Evolutionary conservation across 2,329 filamentous ascomycete genomes (phyloP), one percentile per base, ranked within the genome.

Genomic region (Fusarium stilboides): DNA sequence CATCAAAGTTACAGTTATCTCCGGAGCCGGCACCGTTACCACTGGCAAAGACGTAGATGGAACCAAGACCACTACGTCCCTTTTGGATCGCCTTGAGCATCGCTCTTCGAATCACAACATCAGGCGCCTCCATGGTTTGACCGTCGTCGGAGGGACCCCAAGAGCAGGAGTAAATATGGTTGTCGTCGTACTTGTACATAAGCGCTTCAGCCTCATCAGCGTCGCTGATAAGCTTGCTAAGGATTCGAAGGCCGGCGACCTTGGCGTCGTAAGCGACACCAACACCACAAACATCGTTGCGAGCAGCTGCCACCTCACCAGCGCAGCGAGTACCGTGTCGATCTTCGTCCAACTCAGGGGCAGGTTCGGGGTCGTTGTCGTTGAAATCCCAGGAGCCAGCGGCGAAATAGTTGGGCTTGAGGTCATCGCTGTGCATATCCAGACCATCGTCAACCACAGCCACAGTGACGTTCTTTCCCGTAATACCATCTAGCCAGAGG

Each of bases 1-100:
- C 96, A 77, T 99, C 96, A 78, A 99, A 99, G 79, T 99, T 99
- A 86, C 96, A 99, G 81, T 99, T 98, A 79, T 99, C 96, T 46
- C 93, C 94, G 69, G 85, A 89, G 5, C 86, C 84, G 12, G 95
- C 97, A 60, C 96, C 96, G 76, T 99, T 99, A 62, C 96, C 96
- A 70, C 95, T 81, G 43, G 96, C 96, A 80, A 99, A 99, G 56
- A 99, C 96, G 76, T 94, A 99, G 70, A 99, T 92, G 28, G 94
- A 97, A 10, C 96, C 96, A 54, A 91, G 89, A 5, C 94, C 93
- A 50, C 83, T 86, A 52, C 96, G 92, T 42, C 96, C 96, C 62
- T 97, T 90, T 77, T 98, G 94, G 13, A 98, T 87, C 34, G 93
- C 95, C 73, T 96, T 96, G 51, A 98, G 85, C 90, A 99, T 97